A percentile compares a stretch with the other conserved stretches of the same genome.
phyloP scores from a whole-genome alignment of 2,329 filamentous ascomycete species.

The Cercospora zeae-maydis region DNA sequence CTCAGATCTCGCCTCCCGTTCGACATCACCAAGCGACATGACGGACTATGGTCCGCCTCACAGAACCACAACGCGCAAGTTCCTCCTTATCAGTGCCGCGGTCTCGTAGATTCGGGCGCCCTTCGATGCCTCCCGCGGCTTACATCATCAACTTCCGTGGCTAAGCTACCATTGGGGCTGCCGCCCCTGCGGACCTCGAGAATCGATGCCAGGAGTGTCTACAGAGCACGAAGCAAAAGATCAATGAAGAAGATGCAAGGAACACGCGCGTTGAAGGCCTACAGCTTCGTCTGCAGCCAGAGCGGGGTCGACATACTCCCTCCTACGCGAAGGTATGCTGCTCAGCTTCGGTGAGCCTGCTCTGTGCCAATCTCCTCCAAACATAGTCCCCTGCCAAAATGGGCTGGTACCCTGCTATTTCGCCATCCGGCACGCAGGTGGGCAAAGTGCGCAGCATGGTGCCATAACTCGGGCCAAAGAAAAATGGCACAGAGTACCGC shows the following conservation, averaged over 20 bases:
- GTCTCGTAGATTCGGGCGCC: neutral
- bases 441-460: slow-evolving; percentile 22
- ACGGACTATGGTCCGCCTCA: neutral
- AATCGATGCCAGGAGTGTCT: neutral
- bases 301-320: slow-evolving; percentile 40
- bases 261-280: neutral
- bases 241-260: neutral
- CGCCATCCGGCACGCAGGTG: slow-evolving; percentile 20
- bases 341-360: slow-evolving; percentile 22
- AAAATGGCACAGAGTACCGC: slow-evolving; percentile 48
- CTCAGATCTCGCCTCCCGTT: neutral
- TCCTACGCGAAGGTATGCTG: slow-evolving; percentile 28
- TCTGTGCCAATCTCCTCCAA: slow-evolving; percentile 22
- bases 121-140: neutral
- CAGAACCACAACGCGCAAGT: neutral
- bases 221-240: neutral
- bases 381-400: slow-evolving; percentile 29
- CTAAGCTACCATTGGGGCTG: neutral
- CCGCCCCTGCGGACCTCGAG: neutral
- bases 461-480: slow-evolving; percentile 45
- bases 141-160: neutral
- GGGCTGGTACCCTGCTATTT: slow-evolving; percentile 22
- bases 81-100: neutral
- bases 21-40: neutral
- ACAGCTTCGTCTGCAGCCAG: neutral